These are phyloP conservation scores for Penicillium cosmopolitanum DNA, from an alignment of 495 filamentous ascomycete species.

Conservation along the genomic window DNA sequence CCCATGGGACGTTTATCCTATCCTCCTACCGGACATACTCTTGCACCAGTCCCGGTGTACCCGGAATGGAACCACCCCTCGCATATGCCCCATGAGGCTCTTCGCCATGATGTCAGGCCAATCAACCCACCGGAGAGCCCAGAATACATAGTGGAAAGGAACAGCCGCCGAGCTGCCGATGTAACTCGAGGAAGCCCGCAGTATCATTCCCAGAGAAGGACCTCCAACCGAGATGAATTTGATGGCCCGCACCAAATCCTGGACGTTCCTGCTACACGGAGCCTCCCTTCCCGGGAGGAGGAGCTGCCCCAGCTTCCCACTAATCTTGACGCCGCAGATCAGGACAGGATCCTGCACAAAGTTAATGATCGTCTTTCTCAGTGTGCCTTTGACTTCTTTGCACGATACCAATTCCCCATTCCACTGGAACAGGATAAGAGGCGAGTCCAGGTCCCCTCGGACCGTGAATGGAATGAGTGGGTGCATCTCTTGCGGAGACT, in stretches of 20 bases:
- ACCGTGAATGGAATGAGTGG: slow-evolving; percentile 92
- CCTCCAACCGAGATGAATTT: slow-evolving; percentile 87
- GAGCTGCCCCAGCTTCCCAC: slow-evolving; percentile 81
- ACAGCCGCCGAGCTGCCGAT: slow-evolving; percentile 40
- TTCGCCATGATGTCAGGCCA: slow-evolving; percentile 38
- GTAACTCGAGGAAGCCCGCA: slow-evolving; percentile 54
- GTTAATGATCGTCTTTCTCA: slow-evolving; percentile 84
- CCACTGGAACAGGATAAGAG: slow-evolving; percentile 79
- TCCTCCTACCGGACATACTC: slow-evolving; percentile 38
- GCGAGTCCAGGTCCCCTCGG: slow-evolving; percentile 74
- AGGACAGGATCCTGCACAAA: slow-evolving; percentile 75
- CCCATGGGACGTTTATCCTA: slow-evolving; percentile 42
- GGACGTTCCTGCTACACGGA: slow-evolving; percentile 64
- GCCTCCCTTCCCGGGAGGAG: slow-evolving; percentile 71
- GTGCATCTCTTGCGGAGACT: slow-evolving; percentile 84
- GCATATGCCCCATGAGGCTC: slow-evolving; percentile 37
- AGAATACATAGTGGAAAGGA: slow-evolving; percentile 47
- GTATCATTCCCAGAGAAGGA: slow-evolving; percentile 66
- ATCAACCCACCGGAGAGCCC: slow-evolving; percentile 38
- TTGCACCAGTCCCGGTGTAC: slow-evolving; percentile 34
- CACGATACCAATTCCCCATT: slow-evolving; percentile 87
- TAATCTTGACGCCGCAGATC: slow-evolving; percentile 79
- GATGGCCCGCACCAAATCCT: slow-evolving; percentile 83
- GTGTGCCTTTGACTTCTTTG: slow-evolving; percentile 87
- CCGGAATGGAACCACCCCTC: slow-evolving; percentile 42